Base-by-base conservation (phyloP, 805 yeast species). In the Candida silvicultrix region DNA sequence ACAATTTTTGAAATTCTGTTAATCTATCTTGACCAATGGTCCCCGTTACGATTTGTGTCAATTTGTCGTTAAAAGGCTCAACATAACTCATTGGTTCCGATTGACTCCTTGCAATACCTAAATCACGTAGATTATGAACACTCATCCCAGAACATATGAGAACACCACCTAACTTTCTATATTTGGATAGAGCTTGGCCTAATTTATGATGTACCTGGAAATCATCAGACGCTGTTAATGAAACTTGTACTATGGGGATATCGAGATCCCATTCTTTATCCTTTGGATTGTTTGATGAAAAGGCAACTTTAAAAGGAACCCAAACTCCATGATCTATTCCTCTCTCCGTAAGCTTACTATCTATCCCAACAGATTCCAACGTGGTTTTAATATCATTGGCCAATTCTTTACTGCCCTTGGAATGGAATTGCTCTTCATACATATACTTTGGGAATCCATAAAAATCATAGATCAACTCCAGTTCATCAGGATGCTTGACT, bases 321-420 rank as follows among this genome's bases (percentile, higher is more conserved):
- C 92, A 86, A 8, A 73, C 82, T 7, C 95, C 95, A 64, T 86
- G 95, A 59, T 86, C 95, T 20, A 87, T 63, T 10, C 94, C 94
- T 46, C 94, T 67, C n/a, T 65, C 59, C 0, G 74, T 68, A 10
- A 77, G 48, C 23, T 64, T 62, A 0, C 80, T 63, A 3, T 65
- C 53, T 42, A 82, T 67, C 0, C 82, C 84, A 20, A 62, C 50
- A 7, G 58, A 53, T 12, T 54, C 52, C 19, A 85, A 64, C 2
- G 70, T 60, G 2, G 66, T 55, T 25, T 68, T 65, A 20, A 85
- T 65, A 43, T 70, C 64, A 18, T 68, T 45, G 0, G 86, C 77
- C 4, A 83, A 46, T 10, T 55, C 54, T 1, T 59, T 42, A 43
- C 75, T 71, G 39, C 72, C 72, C 42, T 65, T 62, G 2, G 85